These are phyloP conservation scores for Rhodosporidiobolus odoratus DNA, from an alignment of 768 basidiomycete species.

Conservation along the genomic window DNA sequence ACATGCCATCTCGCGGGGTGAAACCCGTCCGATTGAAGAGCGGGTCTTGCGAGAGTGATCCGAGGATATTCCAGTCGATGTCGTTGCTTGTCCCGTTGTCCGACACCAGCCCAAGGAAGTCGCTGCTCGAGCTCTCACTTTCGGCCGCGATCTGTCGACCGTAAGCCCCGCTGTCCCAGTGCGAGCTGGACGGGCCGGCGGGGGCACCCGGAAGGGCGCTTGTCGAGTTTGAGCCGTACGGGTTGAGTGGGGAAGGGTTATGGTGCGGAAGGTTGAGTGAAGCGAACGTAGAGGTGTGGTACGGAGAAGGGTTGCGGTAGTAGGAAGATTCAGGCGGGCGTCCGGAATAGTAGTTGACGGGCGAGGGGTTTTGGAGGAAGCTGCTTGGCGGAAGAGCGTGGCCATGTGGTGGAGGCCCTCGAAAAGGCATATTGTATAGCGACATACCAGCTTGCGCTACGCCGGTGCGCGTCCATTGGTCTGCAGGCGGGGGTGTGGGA, in stretches of 20 bases:
- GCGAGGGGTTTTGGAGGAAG: constrained; percentile 2
- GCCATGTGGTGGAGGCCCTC: neutral
- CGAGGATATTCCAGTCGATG: constrained; percentile 36
- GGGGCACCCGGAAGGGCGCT: neutral
- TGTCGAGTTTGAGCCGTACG: constrained; percentile 13
- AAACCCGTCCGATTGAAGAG: neutral
- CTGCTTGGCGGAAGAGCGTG: constrained; percentile 17
- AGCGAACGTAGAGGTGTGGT: constrained; percentile 12
- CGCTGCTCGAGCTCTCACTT: neutral
- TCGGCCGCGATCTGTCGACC: constrained; percentile 27
- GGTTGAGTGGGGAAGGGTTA: constrained; percentile 21
- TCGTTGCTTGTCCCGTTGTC: constrained; percentile 7
- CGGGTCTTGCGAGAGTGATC: constrained; percentile 1
- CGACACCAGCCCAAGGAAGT: constrained; percentile 35
- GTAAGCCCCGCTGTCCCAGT: constrained; percentile 30
- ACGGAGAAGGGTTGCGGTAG: neutral
- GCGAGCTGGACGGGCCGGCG: constrained; percentile 1
- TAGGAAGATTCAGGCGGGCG: constrained; percentile 18
- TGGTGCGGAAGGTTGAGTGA: constrained; percentile 19
- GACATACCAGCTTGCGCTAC: constrained; percentile 9
- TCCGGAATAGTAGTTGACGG: constrained; percentile 25
- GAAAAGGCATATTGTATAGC: constrained; percentile 23
- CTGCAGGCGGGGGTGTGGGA: constrained; percentile 24
- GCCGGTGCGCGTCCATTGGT: neutral
- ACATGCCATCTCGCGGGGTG: constrained; percentile 21